Base-by-base conservation (phyloP, 768 basidiomycete genomes). In the Neoboletus magnificus region DNA sequence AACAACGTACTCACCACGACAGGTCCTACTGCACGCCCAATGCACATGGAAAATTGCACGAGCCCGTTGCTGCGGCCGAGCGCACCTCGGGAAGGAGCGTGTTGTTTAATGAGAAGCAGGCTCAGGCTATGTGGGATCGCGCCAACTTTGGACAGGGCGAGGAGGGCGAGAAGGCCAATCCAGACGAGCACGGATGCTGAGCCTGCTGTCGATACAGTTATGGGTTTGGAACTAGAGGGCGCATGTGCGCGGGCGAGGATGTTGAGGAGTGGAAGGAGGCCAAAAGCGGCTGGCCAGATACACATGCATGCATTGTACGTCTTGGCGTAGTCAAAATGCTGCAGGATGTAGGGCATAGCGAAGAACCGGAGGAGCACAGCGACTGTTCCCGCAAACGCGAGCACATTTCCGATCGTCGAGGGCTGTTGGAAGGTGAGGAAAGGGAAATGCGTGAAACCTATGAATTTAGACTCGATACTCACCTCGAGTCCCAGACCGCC, bases 31-130 rank as follows among this genome's bases (percentile, higher is more conserved):
- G 81, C 76, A 13, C 85, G 77, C 9, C 82, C 77, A 29, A 77
- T 56, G 54, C 81, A 82, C 81, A 83, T 83, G 5, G 77, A 72
- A 47, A 81, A 74, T 57, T 85, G 82, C 16, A 83, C 77, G 8
- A 87, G 75, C 20, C 84, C 85, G 57, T 86, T 86, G 15, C 80
- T 79, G n/a, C 78, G 74, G 0, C 84, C 84, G 6, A 86, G 74
- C 4, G 47, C 47, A 18, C 32, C 15, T 6, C 22, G 46, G 3
- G 46, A 48, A 9, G 46, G 46, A 0, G 47, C 73, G 45, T 76
- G 67, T 50, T 80, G 74, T 56, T 82, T 84, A 40, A 81, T 76
- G n/a, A 87, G 71, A 37, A 87, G 78, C 76, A 86, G 81, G 62
- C 77, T 83, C 43, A 83, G 69, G 7, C 83, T 86, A 7, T 52